Base-by-base conservation (phyloP, 2,329 filamentous ascomycete species). In the Helicocarpus griseus region DNA sequence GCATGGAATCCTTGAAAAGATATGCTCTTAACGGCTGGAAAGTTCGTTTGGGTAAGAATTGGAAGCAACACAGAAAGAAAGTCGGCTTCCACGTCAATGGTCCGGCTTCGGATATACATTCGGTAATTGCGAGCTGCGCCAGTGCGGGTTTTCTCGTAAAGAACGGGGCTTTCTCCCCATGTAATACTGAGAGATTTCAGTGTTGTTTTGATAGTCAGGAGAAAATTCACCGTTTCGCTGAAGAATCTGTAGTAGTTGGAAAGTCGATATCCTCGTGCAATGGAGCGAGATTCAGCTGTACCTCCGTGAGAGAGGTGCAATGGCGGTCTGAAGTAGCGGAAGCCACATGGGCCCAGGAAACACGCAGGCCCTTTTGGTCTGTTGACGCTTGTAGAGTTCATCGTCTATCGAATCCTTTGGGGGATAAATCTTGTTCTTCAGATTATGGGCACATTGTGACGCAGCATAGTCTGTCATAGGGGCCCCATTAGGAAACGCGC, bases 261-360 rank as follows among this genome's bases (percentile, higher is more conserved):
- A 21, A 21, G 1, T 22, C n/a, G 51, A 39, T 21, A 28, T 29
- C 40, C 50, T 41, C 28, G n/a, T 39, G 17, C n/a, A n/a, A n/a
- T n/a, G n/a, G n/a, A n/a, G n/a, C n/a, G n/a, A n/a, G 50, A 21
- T 28, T 53, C 51, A 31, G 50, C 40, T 17, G 35, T 50, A 11
- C n/a, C n/a, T n/a, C n/a, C n/a, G 47, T 50, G 22, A 53, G 51
- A 5, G 51, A 45, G 1, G 47, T 46, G 22, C 36, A 49, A 31
- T 29, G 14, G 33, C 38, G 21, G 28, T 13, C 33, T 21, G 24
- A 26, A 33, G 51, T 26, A 53, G 51, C 6, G 51, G 13, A 17
- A 47, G 38, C 51, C 51, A 53, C 51, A 53, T 53, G 11, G 51
- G 51, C 6, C 47, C 51, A 2, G 47, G 47, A 24, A 50, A 53